phyloP scores from a whole-genome alignment of 495 filamentous ascomycete genomes.

The Neurospora discreta region DNA sequence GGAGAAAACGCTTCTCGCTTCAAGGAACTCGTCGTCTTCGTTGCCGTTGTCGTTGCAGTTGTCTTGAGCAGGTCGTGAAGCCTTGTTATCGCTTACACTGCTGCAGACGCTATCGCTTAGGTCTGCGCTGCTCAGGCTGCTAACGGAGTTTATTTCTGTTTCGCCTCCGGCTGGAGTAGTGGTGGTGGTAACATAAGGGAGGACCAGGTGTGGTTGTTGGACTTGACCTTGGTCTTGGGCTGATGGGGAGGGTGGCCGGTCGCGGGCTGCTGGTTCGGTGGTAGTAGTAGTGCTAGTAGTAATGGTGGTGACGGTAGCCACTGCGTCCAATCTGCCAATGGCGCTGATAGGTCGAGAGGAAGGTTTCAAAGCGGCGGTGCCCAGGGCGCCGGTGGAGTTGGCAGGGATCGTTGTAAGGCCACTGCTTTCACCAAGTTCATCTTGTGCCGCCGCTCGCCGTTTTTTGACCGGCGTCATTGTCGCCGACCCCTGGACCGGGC shows the following conservation, averaged over 20 bases:
- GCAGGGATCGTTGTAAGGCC: neutral
- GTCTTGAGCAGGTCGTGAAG: neutral
- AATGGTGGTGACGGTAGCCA: neutral
- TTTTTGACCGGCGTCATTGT: neutral
- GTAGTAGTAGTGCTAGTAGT: neutral
- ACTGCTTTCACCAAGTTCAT: conserved; percentile 9
- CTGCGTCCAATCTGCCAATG: conserved; percentile 3
- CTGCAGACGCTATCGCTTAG: neutral
- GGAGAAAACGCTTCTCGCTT: neutral
- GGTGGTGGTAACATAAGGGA: neutral
- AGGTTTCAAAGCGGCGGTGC: neutral
- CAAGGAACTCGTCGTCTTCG: neutral
- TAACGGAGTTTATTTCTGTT: neutral
- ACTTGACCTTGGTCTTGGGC: neutral
- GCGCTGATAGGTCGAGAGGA: neutral
- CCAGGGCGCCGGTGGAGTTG: neutral
- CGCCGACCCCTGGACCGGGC: conserved; percentile 7
- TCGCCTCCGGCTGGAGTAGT: neutral
- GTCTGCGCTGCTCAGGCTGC: conserved; percentile 7
- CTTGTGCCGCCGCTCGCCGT: neutral
- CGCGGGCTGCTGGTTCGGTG: neutral
- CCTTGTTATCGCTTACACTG: conserved; percentile 9
- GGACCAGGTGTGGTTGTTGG: neutral
- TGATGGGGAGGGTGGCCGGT: neutral
- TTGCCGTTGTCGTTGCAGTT: neutral